Base-by-base conservation (phyloP, 257 asterid species). In the Cinchona pubescens region DNA sequence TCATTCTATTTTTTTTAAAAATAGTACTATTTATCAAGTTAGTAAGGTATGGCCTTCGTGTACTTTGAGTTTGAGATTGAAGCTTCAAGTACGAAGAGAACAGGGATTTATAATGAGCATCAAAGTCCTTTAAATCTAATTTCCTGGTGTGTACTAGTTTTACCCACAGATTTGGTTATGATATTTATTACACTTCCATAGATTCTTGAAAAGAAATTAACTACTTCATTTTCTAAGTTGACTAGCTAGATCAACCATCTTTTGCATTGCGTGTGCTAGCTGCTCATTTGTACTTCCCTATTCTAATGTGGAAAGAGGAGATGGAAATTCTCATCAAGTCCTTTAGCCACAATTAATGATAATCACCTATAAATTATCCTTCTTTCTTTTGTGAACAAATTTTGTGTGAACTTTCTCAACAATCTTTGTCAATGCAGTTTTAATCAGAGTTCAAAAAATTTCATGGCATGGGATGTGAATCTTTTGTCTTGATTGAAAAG, bases 1-100 rank as follows among this genome's bases (percentile, higher is more conserved):
- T 16, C 27, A 37, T 27, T 63, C 21, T 29, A 0, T 56, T 67
- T 10, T 76, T 19, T 30, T 67, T 14, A 8, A 66, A 45, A 35
- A 11, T 56, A 58, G 65, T 25, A 21, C 9, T 60, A 37, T 12
- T 8, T 5, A 34, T n/a, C 40, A 43, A 40, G 45, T 18, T 29
- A 30, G 7, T 40, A 40, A 38, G 66, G 45, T 34, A 76, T 68
- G 78, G 77, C 69, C 42, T 51, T 60, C 56, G 51, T 63, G 37
- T 70, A 59, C 51, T 73, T 76, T 53, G 23, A 29, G 32, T n/a
- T n/a, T n/a, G n/a, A n/a, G n/a, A n/a, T n/a, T n/a, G n/a, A 19
- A 29, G 10, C 30, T 40, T 60, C 40, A 27, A 75, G 76, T 62
- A 71, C 56, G 23, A 60, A 25, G 63, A 53, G 32, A 42, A 53